A percentile compares a stretch with the other conserved stretches of the same genome.
Evolutionary conservation across 805 yeast species (phyloP).

Genomic region (Saccharomycopsis synnaedendra): DNA sequence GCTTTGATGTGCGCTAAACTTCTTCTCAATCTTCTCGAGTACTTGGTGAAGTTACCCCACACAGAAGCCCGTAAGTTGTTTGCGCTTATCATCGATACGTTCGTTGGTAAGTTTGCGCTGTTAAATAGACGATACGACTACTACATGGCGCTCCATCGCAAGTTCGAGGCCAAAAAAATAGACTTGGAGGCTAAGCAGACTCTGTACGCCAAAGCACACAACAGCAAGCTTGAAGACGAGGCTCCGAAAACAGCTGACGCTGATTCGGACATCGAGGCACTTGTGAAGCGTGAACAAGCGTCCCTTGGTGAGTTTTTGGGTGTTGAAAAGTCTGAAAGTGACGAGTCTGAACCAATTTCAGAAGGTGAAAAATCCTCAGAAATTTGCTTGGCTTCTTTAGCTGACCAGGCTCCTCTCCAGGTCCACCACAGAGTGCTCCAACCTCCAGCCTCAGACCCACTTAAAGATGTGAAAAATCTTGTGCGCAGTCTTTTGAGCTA

Average conservation of each 20-base stretch:
- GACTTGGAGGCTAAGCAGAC: slow-evolving; percentile 75
- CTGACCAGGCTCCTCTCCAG: slow-evolving; percentile 90
- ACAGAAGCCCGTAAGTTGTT: slow-evolving; percentile 63
- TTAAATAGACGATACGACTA: slow-evolving; percentile 62
- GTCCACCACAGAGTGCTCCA: slow-evolving; percentile 41
- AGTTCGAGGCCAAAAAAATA: slow-evolving; percentile 35
- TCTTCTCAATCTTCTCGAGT: slow-evolving; percentile 75
- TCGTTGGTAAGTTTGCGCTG: slow-evolving; percentile 67
- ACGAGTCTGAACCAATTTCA: slow-evolving; percentile 21
- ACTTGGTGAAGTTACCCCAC: slow-evolving; percentile 70
- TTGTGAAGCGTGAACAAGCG: neutral
- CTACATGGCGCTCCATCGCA: slow-evolving; percentile 50
- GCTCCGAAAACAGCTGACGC: slow-evolving; percentile 24
- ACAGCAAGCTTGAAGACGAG: slow-evolving; percentile 21
- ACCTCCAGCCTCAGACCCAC: slow-evolving; percentile 39
- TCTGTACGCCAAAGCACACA: slow-evolving; percentile 82
- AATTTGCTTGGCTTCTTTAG: slow-evolving; percentile 63
- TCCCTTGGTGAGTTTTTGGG: neutral
- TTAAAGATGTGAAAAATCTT: slow-evolving; percentile 79
- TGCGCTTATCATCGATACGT: slow-evolving; percentile 78
- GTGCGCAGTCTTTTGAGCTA: slow-evolving; percentile 84
- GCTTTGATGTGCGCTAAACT: slow-evolving; percentile 96
- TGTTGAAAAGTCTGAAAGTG: neutral
- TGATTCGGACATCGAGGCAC: slow-evolving; percentile 23
- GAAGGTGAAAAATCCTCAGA: slow-evolving; percentile 46